Percentiles rank a stretch among this genome's conserved stretches.
Conservation (phyloP, 768 basidiomycete species). For the Trametes maxima region DNA sequence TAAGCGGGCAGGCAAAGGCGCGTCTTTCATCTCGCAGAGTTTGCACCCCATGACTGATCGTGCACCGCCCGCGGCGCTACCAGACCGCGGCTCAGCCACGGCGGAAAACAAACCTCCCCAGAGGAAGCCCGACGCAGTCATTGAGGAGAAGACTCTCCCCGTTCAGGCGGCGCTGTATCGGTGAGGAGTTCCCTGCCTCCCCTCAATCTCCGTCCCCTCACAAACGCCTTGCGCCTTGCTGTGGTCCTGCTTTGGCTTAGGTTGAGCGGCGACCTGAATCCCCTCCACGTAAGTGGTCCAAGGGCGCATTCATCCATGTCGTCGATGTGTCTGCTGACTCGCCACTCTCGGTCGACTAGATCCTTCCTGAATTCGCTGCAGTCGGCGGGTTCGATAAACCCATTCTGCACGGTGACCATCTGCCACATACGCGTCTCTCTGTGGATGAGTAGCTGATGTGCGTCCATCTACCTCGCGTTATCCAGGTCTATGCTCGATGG, state of each 20-base stretch:
- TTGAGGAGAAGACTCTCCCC: constrained; percentile 84
- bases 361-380: constrained; percentile 90
- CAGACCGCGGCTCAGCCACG: constrained; percentile 89
- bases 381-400: constrained; percentile 95
- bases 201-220: not conserved
- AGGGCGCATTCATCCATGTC: not conserved
- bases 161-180: constrained; percentile 92
- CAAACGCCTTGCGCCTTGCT: not conserved
- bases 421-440: not conserved
- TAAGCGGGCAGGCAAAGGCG: constrained; percentile 80
- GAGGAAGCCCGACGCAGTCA: constrained; percentile 79
- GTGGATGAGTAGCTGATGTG: not conserved
- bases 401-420: constrained; percentile 64
- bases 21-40: constrained; percentile 22
- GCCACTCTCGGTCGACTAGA: constrained; percentile 39
- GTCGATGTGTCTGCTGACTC: constrained; percentile 1
- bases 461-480: not conserved
- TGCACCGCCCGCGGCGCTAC: not conserved
- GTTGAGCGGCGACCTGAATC: constrained; percentile 90
- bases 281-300: constrained; percentile 68
- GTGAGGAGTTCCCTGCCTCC: constrained; percentile 40
- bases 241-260: constrained; percentile 40
- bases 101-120: constrained; percentile 81
- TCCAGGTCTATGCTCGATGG: constrained; percentile 84
- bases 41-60: too few species aligned